These are phyloP conservation scores for Thermothelomyces thermophilus DNA, from an alignment of 2,329 filamentous ascomycete species.

Conservation along the genomic window DNA sequence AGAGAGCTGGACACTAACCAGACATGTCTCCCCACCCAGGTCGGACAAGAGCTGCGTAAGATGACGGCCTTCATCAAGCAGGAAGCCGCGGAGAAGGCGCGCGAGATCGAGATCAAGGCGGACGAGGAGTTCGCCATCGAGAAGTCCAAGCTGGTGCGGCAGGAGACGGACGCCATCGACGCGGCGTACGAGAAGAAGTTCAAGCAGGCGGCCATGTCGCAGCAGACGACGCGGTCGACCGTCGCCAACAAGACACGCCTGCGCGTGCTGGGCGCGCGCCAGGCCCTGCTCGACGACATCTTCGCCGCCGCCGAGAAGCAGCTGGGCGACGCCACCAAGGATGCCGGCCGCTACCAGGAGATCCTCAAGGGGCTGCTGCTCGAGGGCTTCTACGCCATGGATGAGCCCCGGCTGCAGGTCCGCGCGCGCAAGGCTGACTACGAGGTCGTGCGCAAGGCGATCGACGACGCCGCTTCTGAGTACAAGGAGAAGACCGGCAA, in stretches of 20 bases:
- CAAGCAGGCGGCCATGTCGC: slow-evolving; percentile 96
- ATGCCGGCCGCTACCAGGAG: slow-evolving; percentile 66
- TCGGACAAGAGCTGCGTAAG: slow-evolving; percentile 97
- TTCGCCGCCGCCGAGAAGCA: slow-evolving; percentile 75
- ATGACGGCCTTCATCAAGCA: slow-evolving; percentile 99
- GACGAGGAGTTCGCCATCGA: slow-evolving; percentile 99
- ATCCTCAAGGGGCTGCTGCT: slow-evolving; percentile 76
- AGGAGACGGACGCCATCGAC: slow-evolving; percentile 92
- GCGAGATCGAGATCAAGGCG: slow-evolving; percentile 96
- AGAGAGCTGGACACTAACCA: background rate
- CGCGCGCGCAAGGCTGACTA: slow-evolving; percentile 75
- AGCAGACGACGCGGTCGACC: slow-evolving; percentile 96
- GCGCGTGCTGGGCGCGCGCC: slow-evolving; percentile 76
- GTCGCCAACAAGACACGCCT: slow-evolving; percentile 94
- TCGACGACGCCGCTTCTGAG: slow-evolving; percentile 68
- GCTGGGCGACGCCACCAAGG: slow-evolving; percentile 57
- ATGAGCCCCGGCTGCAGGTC: slow-evolving; percentile 69
- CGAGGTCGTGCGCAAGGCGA: slow-evolving; percentile 68
- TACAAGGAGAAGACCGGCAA: slow-evolving; percentile 74
- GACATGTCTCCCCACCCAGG: slow-evolving; percentile 46
- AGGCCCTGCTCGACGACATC: slow-evolving; percentile 84
- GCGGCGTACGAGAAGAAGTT: slow-evolving; percentile 95
- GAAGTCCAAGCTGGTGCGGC: slow-evolving; percentile 95
- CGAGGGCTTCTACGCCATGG: slow-evolving; percentile 83
- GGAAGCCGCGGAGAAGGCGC: slow-evolving; percentile 93